These are phyloP conservation scores for Pseudonitzschia delicatissima DNA, from an alignment of 108 stramenopile species.

Conservation along the genomic window DNA sequence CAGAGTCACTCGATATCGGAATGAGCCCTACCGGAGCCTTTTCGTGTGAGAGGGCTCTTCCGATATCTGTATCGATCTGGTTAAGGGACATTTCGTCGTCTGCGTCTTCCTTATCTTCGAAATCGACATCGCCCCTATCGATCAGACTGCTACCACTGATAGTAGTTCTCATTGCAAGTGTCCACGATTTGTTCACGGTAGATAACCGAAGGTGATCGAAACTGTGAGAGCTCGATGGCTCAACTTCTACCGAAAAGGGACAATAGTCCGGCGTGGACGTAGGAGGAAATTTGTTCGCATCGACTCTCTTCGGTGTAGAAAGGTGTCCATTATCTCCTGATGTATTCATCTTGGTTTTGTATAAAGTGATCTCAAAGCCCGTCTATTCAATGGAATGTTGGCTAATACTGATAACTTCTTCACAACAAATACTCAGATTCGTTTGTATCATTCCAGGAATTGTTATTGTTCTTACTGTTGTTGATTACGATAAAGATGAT, in stretches of 20 bases:
- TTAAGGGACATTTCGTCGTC: background rate
- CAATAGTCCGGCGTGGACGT: background rate
- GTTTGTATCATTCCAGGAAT: background rate
- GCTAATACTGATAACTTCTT: background rate
- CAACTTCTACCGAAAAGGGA: constrained; percentile 7
- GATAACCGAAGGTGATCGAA: background rate
- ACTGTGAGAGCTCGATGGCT: background rate
- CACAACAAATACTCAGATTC: background rate
- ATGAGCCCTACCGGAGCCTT: background rate
- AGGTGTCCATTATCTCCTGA: background rate
- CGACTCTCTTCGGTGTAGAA: background rate
- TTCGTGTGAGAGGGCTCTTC: background rate
- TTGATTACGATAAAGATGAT: background rate
- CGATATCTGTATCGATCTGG: background rate
- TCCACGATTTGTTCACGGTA: background rate
- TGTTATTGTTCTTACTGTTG: background rate
- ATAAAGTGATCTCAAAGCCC: background rate
- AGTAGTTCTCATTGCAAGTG: background rate
- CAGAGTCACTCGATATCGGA: background rate
- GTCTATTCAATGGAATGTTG: background rate
- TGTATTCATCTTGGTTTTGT: background rate
- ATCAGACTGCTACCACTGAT: background rate
- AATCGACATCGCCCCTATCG: background rate
- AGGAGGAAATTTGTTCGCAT: background rate
- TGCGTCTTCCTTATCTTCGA: background rate